Evolutionary conservation across 202 grass and related monocot genomes (phyloP).

Genomic region (Panicum hallii): DNA sequence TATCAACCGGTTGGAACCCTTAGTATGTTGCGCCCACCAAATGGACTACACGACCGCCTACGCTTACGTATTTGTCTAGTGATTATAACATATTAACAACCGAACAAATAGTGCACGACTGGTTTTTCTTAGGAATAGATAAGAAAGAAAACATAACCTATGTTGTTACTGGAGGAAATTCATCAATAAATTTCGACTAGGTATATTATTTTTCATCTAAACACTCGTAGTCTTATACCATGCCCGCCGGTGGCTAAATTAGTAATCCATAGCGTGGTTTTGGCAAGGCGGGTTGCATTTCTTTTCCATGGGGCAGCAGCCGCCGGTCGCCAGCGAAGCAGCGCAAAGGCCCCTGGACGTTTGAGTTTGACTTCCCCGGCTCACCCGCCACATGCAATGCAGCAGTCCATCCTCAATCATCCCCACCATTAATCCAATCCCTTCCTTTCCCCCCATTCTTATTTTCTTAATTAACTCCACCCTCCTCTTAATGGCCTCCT

Average conservation of each 20-base stretch:
- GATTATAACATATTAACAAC: too few relatives aligned
- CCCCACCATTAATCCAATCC: slow-evolving; percentile 42
- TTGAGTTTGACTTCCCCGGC: slow-evolving; percentile 57
- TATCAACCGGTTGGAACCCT: too few relatives aligned
- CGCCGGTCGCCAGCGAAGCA: slow-evolving; percentile 40
- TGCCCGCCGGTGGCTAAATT: not conserved
- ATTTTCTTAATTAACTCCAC: slow-evolving; percentile 46
- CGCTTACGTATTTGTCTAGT: too few relatives aligned
- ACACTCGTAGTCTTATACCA: not conserved
- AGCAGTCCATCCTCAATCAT: slow-evolving; percentile 24
- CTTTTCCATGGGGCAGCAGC: not conserved
- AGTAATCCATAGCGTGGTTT: not conserved
- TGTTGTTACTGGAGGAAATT: not conserved
- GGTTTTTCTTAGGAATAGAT: too few relatives aligned
- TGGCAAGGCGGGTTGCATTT: not conserved
- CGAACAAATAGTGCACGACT: too few relatives aligned
- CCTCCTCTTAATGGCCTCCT: slow-evolving; percentile 45
- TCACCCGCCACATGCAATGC: slow-evolving; percentile 53
- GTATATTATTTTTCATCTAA: not conserved
- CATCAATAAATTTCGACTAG: not conserved
- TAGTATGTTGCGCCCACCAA: too few relatives aligned
- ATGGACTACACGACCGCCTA: too few relatives aligned
- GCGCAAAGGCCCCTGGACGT: slow-evolving; percentile 11
- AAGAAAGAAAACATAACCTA: not conserved
- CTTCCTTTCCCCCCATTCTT: slow-evolving; percentile 27